phyloP scores from a whole-genome alignment of 495 filamentous ascomycete species.

The Penicillium steckii region DNA sequence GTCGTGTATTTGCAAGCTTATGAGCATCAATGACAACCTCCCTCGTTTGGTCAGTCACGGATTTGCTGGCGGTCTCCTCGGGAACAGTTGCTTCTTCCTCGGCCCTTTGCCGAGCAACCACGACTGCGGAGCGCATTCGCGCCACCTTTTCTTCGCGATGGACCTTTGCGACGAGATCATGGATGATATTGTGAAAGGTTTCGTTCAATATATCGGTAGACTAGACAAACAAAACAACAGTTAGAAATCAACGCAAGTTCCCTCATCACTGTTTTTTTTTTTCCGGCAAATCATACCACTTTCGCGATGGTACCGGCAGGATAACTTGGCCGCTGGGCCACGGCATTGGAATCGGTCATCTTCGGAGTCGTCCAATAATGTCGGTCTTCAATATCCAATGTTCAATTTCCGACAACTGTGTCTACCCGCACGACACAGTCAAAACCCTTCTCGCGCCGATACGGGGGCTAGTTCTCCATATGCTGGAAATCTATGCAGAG shows the following conservation, averaged over 20 bases:
- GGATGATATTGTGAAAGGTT: slow-evolving; percentile 69
- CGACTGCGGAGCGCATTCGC: slow-evolving; percentile 70
- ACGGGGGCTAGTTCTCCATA: slow-evolving; percentile 28
- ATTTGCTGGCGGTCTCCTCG: slow-evolving; percentile 34
- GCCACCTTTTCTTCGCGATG: slow-evolving; percentile 74
- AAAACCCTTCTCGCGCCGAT: slow-evolving; percentile 21
- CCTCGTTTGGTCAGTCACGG: slow-evolving; percentile 31
- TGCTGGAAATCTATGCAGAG: slow-evolving; percentile 28
- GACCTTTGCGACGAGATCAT: slow-evolving; percentile 66
- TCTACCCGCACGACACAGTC: slow-evolving; percentile 28
- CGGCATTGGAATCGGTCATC: slow-evolving; percentile 41
- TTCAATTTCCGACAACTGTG: slow-evolving; percentile 22
- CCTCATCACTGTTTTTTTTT: too few relatives aligned
- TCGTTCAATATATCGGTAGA: slow-evolving; percentile 61
- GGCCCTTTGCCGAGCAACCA: slow-evolving; percentile 66
- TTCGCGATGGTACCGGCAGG: slow-evolving; percentile 46
- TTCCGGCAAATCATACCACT: slow-evolving; percentile 29
- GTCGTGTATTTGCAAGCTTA: slow-evolving; percentile 41
- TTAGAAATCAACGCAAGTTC: slow-evolving; percentile 14
- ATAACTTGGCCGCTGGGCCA: slow-evolving; percentile 28
- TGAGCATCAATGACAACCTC: slow-evolving; percentile 37
- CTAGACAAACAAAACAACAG: slow-evolving; percentile 20
- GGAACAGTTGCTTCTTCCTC: slow-evolving; percentile 44
- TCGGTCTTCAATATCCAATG: slow-evolving; percentile 9
- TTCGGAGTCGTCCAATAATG: slow-evolving; percentile 18